Base-by-base conservation (phyloP, 2,329 filamentous ascomycete genomes). In the Onygena corvina region DNA sequence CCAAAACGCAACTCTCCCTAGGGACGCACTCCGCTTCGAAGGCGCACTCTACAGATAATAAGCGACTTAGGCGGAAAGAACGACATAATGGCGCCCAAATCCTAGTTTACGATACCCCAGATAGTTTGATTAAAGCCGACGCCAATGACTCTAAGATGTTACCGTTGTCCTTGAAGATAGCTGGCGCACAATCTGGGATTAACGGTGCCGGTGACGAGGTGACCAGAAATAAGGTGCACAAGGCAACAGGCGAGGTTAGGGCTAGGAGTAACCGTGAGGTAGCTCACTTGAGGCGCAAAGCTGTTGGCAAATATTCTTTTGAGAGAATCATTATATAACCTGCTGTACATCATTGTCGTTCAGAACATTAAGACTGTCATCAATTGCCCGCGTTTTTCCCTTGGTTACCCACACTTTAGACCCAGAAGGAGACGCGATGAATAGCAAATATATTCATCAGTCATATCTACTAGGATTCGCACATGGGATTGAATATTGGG, bases 261-360 rank as follows among this genome's bases (percentile, higher is more conserved):
- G 71, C 76, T 63, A 77, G 86, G 57, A 87, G 75, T 58, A 73
- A 71, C 57, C 74, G 87, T 64, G 84, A 94, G 68, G 80, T 82
- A 51, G 86, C 84, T 14, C 79, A 84, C 65, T 68, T 93, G 64
- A 79, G 84, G 61, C 86, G 84, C 61, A 84, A 85, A 68, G 82
- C 81, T 62, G 83, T 89, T 53, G 84, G 84, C 50, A 79, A 82
- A 56, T 94, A 95, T 69, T 86, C 84, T 42, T 75, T 90, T 56
- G 87, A 94, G 69, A 79, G 80, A 66, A 80, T 94, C 58, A 66
- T 76, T 47, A 71, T 87, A 59, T 86, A 74, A 46, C 11, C 14
- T 31, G 18, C 18, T 23, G 20, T n/a, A 40, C 36, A n/a, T n/a
- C n/a, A n/a, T n/a, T n/a, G n/a, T n/a, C n/a, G n/a, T n/a, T n/a